Conservation (phyloP, 129 eudicot species). For the Deinandra increscens region DNA sequence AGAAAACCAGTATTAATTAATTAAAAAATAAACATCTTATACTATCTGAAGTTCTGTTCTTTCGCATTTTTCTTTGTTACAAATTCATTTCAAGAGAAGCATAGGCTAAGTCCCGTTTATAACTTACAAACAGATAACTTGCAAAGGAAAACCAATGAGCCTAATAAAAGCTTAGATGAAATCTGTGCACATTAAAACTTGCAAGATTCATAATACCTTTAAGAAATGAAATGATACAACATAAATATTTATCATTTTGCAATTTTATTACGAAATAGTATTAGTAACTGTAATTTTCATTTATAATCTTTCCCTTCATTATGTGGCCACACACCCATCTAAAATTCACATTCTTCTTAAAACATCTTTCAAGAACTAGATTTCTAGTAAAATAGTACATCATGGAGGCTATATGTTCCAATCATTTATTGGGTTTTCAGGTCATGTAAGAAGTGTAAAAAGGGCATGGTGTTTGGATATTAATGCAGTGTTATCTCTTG, state of each 20-base stretch:
- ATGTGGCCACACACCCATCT: slow-evolving; percentile 4
- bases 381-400: background rate
- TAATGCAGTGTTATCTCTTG: no score
- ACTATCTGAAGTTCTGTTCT: background rate
- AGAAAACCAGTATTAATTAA: background rate
- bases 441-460: no score
- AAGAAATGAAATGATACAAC: background rate
- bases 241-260: background rate
- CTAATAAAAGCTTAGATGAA: background rate
- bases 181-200: background rate
- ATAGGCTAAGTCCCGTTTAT: background rate
- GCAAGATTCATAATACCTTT: background rate
- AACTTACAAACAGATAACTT: background rate
- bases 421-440: slow-evolving; percentile 11
- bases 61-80: background rate
- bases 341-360: slow-evolving; percentile 2
- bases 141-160: background rate
- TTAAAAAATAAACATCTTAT: background rate
- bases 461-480: no score
- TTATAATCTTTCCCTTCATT: background rate
- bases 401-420: slow-evolving; percentile 3
- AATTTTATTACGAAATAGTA: background rate
- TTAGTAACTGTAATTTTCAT: background rate
- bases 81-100: background rate
- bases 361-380: background rate